phyloP scores from a whole-genome alignment of 208 protist species.

The Trypanosoma brucei region DNA sequence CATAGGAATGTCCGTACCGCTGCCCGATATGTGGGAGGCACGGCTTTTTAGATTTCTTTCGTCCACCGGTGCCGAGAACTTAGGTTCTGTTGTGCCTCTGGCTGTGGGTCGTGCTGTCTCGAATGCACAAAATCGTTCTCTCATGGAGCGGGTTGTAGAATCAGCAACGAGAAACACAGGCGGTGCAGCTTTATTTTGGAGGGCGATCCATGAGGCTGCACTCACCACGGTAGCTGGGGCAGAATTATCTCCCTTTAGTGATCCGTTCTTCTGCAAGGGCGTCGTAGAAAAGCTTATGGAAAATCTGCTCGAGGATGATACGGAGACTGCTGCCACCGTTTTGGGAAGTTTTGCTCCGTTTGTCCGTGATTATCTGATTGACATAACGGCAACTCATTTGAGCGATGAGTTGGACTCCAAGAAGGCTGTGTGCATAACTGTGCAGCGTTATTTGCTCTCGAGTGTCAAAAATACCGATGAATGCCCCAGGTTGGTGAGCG shows the following conservation, averaged over 20 bases:
- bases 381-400: conserved; percentile 9
- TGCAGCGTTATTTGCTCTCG: conserved; percentile 10
- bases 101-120: conserved; percentile 38
- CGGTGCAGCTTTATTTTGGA: conserved; percentile 42
- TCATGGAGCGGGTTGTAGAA: conserved; percentile 23
- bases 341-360: conserved; percentile 16
- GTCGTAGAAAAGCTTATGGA: conserved; percentile 30
- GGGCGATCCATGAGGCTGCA: conserved; percentile 32
- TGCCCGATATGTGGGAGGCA: conserved; percentile 25
- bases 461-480: not conserved
- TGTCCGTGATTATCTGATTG: conserved; percentile 13
- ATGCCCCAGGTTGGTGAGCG: not conserved
- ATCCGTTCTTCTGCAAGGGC: conserved; percentile 21
- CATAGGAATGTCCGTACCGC: conserved; percentile 20
- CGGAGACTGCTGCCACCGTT: conserved; percentile 17
- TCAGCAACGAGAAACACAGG: conserved; percentile 20
- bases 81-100: conserved; percentile 26
- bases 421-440: conserved; percentile 12
- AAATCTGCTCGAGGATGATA: conserved; percentile 20
- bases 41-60: conserved; percentile 33
- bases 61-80: conserved; percentile 26
- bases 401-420: conserved; percentile 4
- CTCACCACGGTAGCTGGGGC: conserved; percentile 14
- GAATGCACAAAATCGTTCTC: conserved; percentile 29
- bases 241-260: conserved; percentile 26